Percentiles rank a stretch among this genome's conserved stretches.
Evolutionary conservation across 2,329 filamentous ascomycete genomes (phyloP).

Genomic region (Ascochyta clinopodiicola): DNA sequence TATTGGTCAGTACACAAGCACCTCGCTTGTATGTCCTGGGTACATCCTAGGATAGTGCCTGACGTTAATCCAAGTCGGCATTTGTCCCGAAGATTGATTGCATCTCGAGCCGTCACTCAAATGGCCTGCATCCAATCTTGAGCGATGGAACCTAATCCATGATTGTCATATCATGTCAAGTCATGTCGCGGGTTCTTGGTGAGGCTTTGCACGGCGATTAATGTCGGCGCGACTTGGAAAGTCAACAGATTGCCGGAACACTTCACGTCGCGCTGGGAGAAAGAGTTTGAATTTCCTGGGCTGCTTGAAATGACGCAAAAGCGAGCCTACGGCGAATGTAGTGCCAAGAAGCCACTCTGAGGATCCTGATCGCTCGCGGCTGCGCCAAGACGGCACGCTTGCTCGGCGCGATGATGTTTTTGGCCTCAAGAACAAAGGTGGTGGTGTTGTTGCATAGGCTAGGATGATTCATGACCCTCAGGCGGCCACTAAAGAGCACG

Average conservation of each 20-base stretch:
- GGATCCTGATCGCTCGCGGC: not conserved
- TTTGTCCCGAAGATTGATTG: not conserved
- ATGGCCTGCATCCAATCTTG: not conserved
- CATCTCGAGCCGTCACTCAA: not conserved
- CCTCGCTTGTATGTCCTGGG: not conserved
- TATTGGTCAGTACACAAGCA: not conserved
- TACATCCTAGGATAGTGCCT: not conserved
- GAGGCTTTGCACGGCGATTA: not conserved
- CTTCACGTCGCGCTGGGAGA: not conserved
- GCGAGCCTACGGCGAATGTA: not conserved
- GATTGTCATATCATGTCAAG: not conserved
- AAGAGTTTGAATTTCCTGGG: not conserved
- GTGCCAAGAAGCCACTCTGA: not conserved
- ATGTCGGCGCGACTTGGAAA: not conserved
- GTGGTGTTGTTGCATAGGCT: constrained; percentile 1
- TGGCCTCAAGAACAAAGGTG: not conserved
- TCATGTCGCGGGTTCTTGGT: not conserved
- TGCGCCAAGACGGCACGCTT: constrained; percentile 1
- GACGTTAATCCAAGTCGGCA: not conserved
- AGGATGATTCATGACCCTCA: not conserved
- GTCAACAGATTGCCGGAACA: not conserved
- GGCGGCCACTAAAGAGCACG: not conserved
- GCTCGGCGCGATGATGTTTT: not conserved
- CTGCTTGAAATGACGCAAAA: not conserved
- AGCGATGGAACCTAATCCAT: not conserved